Percentiles rank a stretch among this genome's conserved stretches.
phyloP scores from a whole-genome alignment of 768 basidiomycete genomes.

The Arthromyces matolae region DNA sequence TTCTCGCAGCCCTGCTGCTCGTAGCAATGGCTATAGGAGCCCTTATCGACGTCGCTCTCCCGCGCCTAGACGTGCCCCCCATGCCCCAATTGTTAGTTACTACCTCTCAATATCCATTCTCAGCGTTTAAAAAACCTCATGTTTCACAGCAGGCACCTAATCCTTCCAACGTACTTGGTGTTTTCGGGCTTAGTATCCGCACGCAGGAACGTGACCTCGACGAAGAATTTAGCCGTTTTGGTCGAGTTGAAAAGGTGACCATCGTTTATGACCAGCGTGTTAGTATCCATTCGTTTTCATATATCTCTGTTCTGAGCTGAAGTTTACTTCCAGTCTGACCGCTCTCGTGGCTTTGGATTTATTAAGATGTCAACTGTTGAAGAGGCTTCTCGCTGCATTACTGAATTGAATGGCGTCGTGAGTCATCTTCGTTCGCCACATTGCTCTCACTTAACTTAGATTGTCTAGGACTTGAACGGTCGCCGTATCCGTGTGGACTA shows the following conservation, averaged over 20 bases:
- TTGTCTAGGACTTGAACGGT: conserved; percentile 80
- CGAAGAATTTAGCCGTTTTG: conserved; percentile 87
- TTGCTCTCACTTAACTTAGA: not conserved
- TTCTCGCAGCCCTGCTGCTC: conserved; percentile 63
- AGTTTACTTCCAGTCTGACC: conserved; percentile 62
- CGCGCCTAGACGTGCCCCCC: conserved; percentile 59
- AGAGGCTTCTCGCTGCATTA: conserved; percentile 84
- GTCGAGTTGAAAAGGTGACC: conserved; percentile 89
- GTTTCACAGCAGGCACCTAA: conserved; percentile 69
- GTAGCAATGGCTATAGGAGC: conserved; percentile 50
- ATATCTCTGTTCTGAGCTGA: conserved; percentile 10
- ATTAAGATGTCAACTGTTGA: conserved; percentile 90
- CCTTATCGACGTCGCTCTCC: conserved; percentile 61
- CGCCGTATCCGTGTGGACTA: conserved; percentile 96
- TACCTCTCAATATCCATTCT: conserved; percentile 11
- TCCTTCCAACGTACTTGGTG: conserved; percentile 86
- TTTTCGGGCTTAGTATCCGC: conserved; percentile 97
- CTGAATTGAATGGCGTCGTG: conserved; percentile 89
- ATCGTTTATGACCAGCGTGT: conserved; percentile 97
- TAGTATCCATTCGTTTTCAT: conserved; percentile 30
- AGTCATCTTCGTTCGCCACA: conserved; percentile 26
- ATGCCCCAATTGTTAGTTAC: conserved; percentile 72
- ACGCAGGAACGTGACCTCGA: conserved; percentile 93
- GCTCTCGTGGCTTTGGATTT: conserved; percentile 97
- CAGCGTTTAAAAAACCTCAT: conserved; percentile 31